Conservation (phyloP, 441 rosid genomes). For the Bruguiera hainesii region DNA sequence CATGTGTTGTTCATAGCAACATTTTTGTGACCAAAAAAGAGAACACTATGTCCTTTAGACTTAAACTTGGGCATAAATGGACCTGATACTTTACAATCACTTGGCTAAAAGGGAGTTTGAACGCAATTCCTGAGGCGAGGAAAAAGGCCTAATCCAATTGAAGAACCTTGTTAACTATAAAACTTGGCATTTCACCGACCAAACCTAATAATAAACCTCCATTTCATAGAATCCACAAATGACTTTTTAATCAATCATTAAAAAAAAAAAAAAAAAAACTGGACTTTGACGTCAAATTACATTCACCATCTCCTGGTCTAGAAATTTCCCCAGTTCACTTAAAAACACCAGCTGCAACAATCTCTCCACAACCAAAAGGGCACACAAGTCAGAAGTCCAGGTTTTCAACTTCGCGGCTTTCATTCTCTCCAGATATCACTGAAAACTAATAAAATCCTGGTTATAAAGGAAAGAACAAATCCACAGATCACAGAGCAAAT, state of each 20-base stretch:
- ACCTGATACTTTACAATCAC: too few species aligned
- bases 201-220: not conserved
- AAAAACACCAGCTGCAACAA: not conserved
- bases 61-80: too few species aligned
- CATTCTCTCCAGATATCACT: not conserved
- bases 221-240: not conserved
- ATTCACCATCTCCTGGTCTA: conserved; percentile 6
- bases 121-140: too few species aligned
- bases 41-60: too few species aligned
- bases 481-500: not conserved
- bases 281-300: not conserved
- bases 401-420: not conserved
- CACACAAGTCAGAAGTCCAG: too few species aligned
- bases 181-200: not conserved
- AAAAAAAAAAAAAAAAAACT: not conserved
- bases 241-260: not conserved
- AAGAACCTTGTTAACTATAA: too few species aligned
- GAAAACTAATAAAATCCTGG: not conserved
- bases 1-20: too few species aligned
- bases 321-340: conserved; percentile 6
- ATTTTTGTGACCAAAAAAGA: too few species aligned
- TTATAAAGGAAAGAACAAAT: not conserved
- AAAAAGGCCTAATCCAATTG: too few species aligned
- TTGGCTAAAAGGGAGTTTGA: too few species aligned
- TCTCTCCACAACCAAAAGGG: not conserved